Evolutionary conservation across 371 early-diverging fungal genomes (phyloP).

Genomic region (Sanchytrium tribonematis): DNA sequence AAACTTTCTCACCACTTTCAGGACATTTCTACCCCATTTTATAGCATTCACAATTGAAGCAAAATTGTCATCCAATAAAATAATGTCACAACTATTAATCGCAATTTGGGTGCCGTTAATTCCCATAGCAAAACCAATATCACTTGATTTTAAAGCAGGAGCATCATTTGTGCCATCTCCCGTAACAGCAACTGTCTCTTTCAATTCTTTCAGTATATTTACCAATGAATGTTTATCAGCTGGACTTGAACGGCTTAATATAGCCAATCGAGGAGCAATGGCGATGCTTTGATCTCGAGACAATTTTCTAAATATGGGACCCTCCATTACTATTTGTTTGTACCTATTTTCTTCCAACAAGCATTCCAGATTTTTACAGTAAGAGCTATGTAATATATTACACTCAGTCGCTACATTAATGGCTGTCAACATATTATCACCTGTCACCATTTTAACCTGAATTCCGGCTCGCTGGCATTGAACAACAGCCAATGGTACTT

Average conservation of each 20-base stretch:
- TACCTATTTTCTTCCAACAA: slow-evolving; percentile 3
- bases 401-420: slow-evolving; percentile 56
- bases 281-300: slow-evolving; percentile 43
- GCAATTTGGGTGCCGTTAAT: slow-evolving; percentile 20
- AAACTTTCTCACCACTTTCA: slow-evolving; percentile 76
- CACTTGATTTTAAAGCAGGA: slow-evolving; percentile 42
- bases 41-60: slow-evolving; percentile 16
- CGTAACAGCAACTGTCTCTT: slow-evolving; percentile 84
- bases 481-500: slow-evolving; percentile 2
- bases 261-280: slow-evolving; percentile 52
- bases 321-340: slow-evolving; percentile 38
- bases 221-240: slow-evolving; percentile 77
- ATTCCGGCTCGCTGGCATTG: slow-evolving; percentile 5
- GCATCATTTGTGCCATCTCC: slow-evolving; percentile 82
- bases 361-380: slow-evolving; percentile 2
- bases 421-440: slow-evolving; percentile 73
- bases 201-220: slow-evolving; percentile 42
- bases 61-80: slow-evolving; percentile 25
- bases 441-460: slow-evolving; percentile 31
- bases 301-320: slow-evolving; percentile 52
- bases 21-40: slow-evolving; percentile 25
- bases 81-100: slow-evolving; percentile 24
- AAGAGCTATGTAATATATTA: slow-evolving; percentile 34
- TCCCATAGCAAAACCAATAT: slow-evolving; percentile 21
- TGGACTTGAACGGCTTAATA: slow-evolving; percentile 72